These are phyloP conservation scores for Metschnikowia cubensis DNA, from an alignment of 805 yeast genomes.

Conservation along the genomic window DNA sequence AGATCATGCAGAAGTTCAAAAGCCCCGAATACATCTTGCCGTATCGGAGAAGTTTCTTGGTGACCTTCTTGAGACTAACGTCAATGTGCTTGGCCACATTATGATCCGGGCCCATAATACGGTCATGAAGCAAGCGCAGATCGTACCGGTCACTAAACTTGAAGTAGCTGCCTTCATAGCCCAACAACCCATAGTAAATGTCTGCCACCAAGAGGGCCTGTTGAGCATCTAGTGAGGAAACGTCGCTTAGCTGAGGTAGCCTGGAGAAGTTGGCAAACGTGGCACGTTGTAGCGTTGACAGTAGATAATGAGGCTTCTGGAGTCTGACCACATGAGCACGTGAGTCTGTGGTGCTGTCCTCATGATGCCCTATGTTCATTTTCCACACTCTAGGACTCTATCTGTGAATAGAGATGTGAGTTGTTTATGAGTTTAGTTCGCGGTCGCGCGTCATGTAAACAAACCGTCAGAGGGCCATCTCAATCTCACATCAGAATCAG, in stretches of 20 bases:
- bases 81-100: constrained; percentile 70
- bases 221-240: constrained; percentile 52
- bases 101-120: constrained; percentile 69
- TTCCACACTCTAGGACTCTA: neutral
- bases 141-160: constrained; percentile 62
- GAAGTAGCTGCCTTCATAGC: constrained; percentile 75
- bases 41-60: constrained; percentile 53
- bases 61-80: constrained; percentile 64
- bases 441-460: constrained; percentile 7
- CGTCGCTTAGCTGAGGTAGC: constrained; percentile 20
- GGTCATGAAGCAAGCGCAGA: constrained; percentile 36
- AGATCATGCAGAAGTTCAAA: constrained; percentile 54
- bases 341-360: neutral
- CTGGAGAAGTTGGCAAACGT: neutral
- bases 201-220: constrained; percentile 74
- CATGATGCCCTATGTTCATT: constrained; percentile 2
- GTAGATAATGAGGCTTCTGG: constrained; percentile 7
- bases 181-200: constrained; percentile 60
- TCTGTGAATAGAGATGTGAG: constrained; percentile 3
- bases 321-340: constrained; percentile 5
- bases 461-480: neutral
- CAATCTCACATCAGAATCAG: neutral
- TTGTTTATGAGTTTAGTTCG: constrained; percentile 2
- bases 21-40: constrained; percentile 66
- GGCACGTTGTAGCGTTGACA: neutral